phyloP scores from a whole-genome alignment of 1,139 yeast genomes.

The Sugiyamaella grinbergsii region DNA sequence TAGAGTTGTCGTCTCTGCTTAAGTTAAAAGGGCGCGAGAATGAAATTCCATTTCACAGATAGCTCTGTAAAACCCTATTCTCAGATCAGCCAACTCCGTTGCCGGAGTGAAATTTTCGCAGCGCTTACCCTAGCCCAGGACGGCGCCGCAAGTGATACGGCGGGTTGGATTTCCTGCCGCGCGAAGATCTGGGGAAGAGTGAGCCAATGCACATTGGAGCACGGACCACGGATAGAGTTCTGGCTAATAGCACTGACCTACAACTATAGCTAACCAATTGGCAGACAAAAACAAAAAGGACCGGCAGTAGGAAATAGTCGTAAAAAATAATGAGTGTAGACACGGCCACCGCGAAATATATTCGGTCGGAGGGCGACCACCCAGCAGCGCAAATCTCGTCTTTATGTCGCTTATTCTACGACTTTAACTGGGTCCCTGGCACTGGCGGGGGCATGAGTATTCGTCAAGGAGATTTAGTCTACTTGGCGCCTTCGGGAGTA shows the following conservation, averaged over 20 bases:
- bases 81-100: conserved; percentile 1
- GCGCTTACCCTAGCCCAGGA: neutral
- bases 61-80: conserved; percentile 10
- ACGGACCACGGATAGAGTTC: too few relatives aligned
- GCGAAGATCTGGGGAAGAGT: too few relatives aligned
- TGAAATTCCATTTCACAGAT: neutral
- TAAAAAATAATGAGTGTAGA: conserved; percentile 1
- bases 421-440: conserved; percentile 90
- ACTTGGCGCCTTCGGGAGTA: conserved; percentile 91
- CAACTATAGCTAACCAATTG: too few relatives aligned
- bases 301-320: too few relatives aligned
- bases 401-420: conserved; percentile 73
- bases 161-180: too few relatives aligned
- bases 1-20: conserved; percentile 15
- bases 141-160: conserved; percentile 1
- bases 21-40: neutral
- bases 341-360: conserved; percentile 9
- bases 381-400: conserved; percentile 88
- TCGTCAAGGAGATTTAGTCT: conserved; percentile 60
- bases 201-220: too few relatives aligned
- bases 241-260: too few relatives aligned
- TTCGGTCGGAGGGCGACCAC: conserved; percentile 51
- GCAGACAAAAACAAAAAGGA: too few relatives aligned
- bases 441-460: conserved; percentile 96
- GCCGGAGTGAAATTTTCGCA: conserved; percentile 9